phyloP scores from a whole-genome alignment of 2,329 filamentous ascomycete species.

The Lachnellula suecica region DNA sequence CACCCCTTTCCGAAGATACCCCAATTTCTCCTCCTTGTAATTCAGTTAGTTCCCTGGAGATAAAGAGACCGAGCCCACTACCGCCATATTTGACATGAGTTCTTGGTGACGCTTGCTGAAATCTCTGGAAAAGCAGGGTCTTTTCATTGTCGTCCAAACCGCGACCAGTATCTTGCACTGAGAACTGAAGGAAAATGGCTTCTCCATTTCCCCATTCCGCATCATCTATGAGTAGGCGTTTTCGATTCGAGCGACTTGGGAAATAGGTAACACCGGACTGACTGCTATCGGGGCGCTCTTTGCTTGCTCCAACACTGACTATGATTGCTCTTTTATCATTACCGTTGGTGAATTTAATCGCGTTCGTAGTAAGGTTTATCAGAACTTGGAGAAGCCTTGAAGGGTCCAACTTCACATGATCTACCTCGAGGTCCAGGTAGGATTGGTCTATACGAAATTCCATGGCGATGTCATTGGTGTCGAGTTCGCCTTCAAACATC shows the following conservation, averaged over 20 bases:
- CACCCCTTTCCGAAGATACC: slow-evolving; percentile 64
- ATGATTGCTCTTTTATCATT: slow-evolving; percentile 54
- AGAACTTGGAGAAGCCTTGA: slow-evolving; percentile 76
- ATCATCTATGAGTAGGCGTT: slow-evolving; percentile 26
- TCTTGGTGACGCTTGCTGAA: slow-evolving; percentile 76
- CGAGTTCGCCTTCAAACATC: slow-evolving; percentile 77
- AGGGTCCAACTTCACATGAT: slow-evolving; percentile 75
- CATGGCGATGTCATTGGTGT: slow-evolving; percentile 70
- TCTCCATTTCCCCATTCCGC: slow-evolving; percentile 67
- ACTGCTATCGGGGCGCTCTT: slow-evolving; percentile 48
- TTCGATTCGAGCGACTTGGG: slow-evolving; percentile 31
- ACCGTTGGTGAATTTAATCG: slow-evolving; percentile 77
- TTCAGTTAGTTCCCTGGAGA: slow-evolving; percentile 75
- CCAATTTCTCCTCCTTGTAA: slow-evolving; percentile 80
- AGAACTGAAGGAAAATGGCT: slow-evolving; percentile 69
- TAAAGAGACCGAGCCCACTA: slow-evolving; percentile 76
- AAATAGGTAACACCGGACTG: slow-evolving; percentile 34
- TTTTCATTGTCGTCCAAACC: slow-evolving; percentile 71
- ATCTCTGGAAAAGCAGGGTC: slow-evolving; percentile 73
- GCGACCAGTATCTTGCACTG: slow-evolving; percentile 75
- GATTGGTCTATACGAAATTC: slow-evolving; percentile 68
- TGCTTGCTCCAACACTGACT: slow-evolving; percentile 36
- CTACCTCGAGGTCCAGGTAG: slow-evolving; percentile 61
- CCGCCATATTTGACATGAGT: slow-evolving; percentile 82
- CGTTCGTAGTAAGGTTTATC: slow-evolving; percentile 80